Conservation (phyloP, 495 filamentous ascomycete species). For the Penicillium canescens region DNA sequence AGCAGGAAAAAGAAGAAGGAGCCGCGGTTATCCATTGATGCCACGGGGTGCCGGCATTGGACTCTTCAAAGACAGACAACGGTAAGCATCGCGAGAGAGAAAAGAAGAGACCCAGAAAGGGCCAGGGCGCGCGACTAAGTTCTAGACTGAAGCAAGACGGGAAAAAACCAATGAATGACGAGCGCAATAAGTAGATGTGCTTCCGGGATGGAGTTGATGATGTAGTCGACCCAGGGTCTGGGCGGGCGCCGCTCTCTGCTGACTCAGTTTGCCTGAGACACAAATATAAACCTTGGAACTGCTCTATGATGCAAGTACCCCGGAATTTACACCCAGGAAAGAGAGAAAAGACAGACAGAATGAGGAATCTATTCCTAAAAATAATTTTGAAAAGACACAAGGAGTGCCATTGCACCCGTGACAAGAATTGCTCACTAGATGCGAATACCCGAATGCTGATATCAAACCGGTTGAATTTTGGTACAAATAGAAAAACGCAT, state of each 20-base stretch:
- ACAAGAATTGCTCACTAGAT: slow-evolving; percentile 1
- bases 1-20: slow-evolving; percentile 51
- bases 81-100: slow-evolving; percentile 24
- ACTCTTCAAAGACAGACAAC: slow-evolving; percentile 24
- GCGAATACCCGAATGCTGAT: slow-evolving; percentile 18
- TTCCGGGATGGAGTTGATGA: slow-evolving; percentile 35
- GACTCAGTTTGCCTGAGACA: slow-evolving; percentile 11
- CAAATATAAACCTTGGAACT: slow-evolving; percentile 1
- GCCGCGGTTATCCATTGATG: slow-evolving; percentile 51
- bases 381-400: slow-evolving; percentile 1
- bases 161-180: slow-evolving; percentile 26
- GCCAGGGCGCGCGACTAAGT: slow-evolving; percentile 5
- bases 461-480: slow-evolving; percentile 40
- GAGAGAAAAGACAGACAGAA: neutral
- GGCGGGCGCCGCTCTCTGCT: slow-evolving; percentile 5
- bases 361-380: neutral
- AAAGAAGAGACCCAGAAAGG: slow-evolving; percentile 1
- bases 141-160: neutral
- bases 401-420: slow-evolving; percentile 1
- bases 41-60: slow-evolving; percentile 33
- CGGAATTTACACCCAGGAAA: slow-evolving; percentile 1
- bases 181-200: slow-evolving; percentile 17
- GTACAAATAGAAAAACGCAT: slow-evolving; percentile 34
- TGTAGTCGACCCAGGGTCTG: slow-evolving; percentile 28
- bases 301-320: neutral